Evolutionary conservation across 768 basidiomycete species (phyloP), one percentile per base, ranked within the genome.

Genomic region (Amanita pseudoporphyria): DNA sequence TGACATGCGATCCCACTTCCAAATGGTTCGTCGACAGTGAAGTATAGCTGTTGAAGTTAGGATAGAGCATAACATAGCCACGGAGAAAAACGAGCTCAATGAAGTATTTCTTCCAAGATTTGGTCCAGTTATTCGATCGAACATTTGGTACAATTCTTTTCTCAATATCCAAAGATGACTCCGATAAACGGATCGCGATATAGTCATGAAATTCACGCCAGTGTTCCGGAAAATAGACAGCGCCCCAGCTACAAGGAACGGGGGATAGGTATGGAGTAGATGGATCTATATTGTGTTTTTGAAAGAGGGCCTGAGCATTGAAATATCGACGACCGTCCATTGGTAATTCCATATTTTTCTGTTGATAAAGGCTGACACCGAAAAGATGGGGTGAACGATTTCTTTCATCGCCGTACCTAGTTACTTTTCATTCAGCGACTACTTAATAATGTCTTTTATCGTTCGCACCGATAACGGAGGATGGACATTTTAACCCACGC

Each of bases 1-100:
- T 78, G 42, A 92, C 87, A 57, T 93, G 90, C 35, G 82, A 80
- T 26, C 90, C 90, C 14, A 80, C 72, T 67, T 93, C 90, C 48
- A 92, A 74, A 58, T 90, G 90, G 62, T 93, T 93, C n/a, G 88
- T 93, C 52, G 91, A 92, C 6, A 93, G 63, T 24, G 88, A 90
- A 32, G 72, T 61, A 57, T 80, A 89, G 38, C 70, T 71, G 36
- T 69, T 73, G 59, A 78, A 92, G 66, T 92, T 93, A 9, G 90
- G 89, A 59, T 93, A 93, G 26, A 93, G 76, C 90, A 92, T 92
- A 45, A 81, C 77, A 64, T 88, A 89, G 2, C 89, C 87, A 5
- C 81, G 79, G 12, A 93, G 72, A 63, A 82, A 87, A 36, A 78
- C 80, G 48, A 92, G 71, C 63, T 93, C 90, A 64, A 91, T 91